A percentile compares a stretch with the other conserved stretches of the same genome.
phyloP scores from a whole-genome alignment of 768 basidiomycete genomes.

The Podaxis mareebaensis region DNA sequence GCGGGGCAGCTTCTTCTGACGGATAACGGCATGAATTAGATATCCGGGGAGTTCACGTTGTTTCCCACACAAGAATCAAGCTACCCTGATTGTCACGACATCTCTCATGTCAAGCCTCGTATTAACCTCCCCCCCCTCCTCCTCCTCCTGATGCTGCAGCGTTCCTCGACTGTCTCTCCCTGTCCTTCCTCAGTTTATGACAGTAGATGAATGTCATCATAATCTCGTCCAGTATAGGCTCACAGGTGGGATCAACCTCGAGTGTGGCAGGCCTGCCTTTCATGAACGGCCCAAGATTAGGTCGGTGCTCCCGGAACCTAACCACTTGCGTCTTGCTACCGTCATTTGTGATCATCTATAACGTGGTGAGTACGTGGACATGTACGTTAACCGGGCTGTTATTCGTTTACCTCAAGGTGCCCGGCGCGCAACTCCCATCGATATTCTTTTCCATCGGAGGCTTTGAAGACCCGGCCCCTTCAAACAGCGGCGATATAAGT shows the following conservation, averaged over 20 bases:
- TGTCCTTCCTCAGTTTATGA: constrained; percentile 28
- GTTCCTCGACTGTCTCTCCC: constrained; percentile 15
- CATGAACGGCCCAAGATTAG: constrained; percentile 10
- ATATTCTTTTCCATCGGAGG: constrained; percentile 27
- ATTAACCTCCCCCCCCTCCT: no score
- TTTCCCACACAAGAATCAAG: no score
- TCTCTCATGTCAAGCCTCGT: no score
- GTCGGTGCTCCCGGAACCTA: constrained; percentile 18
- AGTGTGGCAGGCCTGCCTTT: constrained; percentile 23
- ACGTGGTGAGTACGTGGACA: neutral
- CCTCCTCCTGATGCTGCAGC: neutral
- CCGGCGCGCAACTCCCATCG: constrained; percentile 30
- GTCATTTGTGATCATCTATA: constrained; percentile 24
- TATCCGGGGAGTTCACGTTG: no score
- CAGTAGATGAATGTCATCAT: constrained; percentile 33
- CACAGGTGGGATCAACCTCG: constrained; percentile 27
- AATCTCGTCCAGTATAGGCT: constrained; percentile 31
- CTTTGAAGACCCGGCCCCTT: constrained; percentile 18
- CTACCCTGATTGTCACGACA: no score
- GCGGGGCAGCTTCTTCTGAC: no score
- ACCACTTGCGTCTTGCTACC: constrained; percentile 21
- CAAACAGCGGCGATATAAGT: neutral
- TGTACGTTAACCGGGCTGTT: neutral
- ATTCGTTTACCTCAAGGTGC: constrained; percentile 21
- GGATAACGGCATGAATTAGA: no score